Percentiles rank a stretch among this genome's conserved stretches.
These are phyloP conservation scores for Penicillium sp. DNA, from an alignment of 2,329 filamentous ascomycete genomes.

Conservation along the genomic window DNA sequence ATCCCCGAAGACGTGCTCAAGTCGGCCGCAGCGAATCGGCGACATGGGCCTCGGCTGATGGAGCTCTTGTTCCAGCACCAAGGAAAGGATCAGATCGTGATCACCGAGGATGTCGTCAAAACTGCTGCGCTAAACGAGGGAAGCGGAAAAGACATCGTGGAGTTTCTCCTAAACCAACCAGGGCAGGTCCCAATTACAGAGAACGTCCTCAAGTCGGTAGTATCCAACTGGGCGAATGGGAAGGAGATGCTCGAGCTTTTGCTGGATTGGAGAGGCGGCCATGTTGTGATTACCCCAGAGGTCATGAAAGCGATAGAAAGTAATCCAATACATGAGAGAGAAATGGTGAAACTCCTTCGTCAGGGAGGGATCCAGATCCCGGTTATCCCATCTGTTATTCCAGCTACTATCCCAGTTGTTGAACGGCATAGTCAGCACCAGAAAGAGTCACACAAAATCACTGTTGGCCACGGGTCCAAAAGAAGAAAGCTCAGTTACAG, in stretches of 20 bases:
- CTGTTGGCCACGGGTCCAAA: too few species aligned
- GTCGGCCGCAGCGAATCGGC: background rate
- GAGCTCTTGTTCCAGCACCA: background rate
- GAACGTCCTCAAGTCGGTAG: background rate
- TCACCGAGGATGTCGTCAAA: constrained; percentile 7
- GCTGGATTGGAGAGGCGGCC: background rate
- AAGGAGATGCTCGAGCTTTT: background rate
- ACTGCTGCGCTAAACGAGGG: background rate
- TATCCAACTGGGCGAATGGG: background rate
- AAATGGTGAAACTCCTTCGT: too few species aligned
- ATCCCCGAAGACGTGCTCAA: background rate
- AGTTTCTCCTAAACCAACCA: background rate
- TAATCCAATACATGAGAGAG: too few species aligned
- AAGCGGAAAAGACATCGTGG: constrained; percentile 5
- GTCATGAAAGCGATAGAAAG: too few species aligned
- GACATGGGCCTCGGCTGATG: background rate
- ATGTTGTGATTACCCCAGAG: too few species aligned
- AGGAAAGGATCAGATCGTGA: background rate
- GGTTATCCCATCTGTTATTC: too few species aligned
- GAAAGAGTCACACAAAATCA: too few species aligned
- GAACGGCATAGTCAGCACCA: too few species aligned
- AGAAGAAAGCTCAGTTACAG: too few species aligned
- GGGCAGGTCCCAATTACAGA: background rate
- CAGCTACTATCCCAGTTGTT: too few species aligned
- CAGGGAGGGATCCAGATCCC: too few species aligned